Base-by-base conservation (phyloP, 2,329 filamentous ascomycete genomes). In the Claviceps monticola region DNA sequence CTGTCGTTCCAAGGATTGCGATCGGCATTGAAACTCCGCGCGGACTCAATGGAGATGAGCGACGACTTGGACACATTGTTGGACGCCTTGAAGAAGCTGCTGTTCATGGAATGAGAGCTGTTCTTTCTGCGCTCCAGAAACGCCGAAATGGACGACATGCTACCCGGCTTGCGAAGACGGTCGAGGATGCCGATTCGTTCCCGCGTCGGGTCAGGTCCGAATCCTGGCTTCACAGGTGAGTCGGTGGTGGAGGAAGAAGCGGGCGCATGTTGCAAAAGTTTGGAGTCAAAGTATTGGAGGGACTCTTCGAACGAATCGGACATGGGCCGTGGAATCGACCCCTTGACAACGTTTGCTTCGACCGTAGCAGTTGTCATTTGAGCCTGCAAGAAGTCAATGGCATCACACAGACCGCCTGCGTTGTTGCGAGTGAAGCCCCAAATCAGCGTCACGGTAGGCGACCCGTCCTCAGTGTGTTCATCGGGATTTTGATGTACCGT, bases 281-380 rank as follows among this genome's bases (percentile, higher is more conserved):
- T 97, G 2, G 91, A 96, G 65, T 96, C 88, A 63, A 98, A 98
- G 72, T 90, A 97, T 53, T 90, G 91, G 50, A 97, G 76, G 7
- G 91, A 95, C 61, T 98, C 91, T 66, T 98, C 93, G 58, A 98
- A 98, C 0, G 93, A 96, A 67, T 98, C 93, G 1, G 93, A 97
- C 72, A 97, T 96, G 56, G 93, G 93, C n/a, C 93, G 86, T 19
- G 91, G 89, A 57, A 97, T 93, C n/a, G 88, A 84, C 50, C 93
- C 93, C 67, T 94, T 94, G 62, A 97, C 83, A 43, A 89, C 83
- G 53, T 79, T 86, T 9, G 84, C 79, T 61, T 97, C 88, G n/a
- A 96, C 80, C n/a, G 87, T 86, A 46, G 89, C 85, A 45, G 87
- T 84, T 29, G 94, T 86, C 55, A 97, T 80, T 55, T 89, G 82